phyloP scores from a whole-genome alignment of 2,329 filamentous ascomycete genomes.

The Fusarium torreyae region DNA sequence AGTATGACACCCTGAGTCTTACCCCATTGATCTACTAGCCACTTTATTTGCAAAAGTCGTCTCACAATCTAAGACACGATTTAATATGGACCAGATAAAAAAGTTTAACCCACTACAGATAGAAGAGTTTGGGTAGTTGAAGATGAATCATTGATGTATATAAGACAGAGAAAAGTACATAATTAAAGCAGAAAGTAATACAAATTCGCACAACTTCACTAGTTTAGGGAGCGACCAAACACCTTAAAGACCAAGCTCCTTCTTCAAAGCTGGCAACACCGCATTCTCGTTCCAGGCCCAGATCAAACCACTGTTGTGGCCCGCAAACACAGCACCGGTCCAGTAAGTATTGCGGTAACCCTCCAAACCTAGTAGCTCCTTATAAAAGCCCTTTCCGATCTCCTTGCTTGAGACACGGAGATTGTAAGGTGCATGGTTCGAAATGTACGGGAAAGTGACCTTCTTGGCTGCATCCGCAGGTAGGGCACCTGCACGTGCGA shows the following conservation, averaged over 20 bases:
- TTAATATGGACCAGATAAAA: no score
- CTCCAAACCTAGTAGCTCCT: constrained; percentile 22
- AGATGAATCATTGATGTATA: no score
- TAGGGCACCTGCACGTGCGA: constrained; percentile 5
- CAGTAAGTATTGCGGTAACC: constrained; percentile 39
- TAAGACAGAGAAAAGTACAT: background rate
- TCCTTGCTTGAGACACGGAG: constrained; percentile 28
- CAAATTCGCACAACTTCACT: background rate
- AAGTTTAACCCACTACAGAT: no score
- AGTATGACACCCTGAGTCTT: no score
- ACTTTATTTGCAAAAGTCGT: no score
- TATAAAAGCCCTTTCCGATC: constrained; percentile 27
- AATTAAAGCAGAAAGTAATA: constrained; percentile 2
- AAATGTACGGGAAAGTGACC: constrained; percentile 18
- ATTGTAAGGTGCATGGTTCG: constrained; percentile 32
- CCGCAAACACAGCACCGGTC: constrained; percentile 42
- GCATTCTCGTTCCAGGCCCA: constrained; percentile 43
- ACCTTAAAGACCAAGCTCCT: constrained; percentile 30
- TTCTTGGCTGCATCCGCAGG: constrained; percentile 11
- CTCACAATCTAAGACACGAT: no score
- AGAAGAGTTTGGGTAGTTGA: no score
- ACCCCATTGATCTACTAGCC: no score
- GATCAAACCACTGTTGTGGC: constrained; percentile 41
- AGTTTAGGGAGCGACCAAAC: background rate
- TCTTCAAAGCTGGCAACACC: constrained; percentile 36